These are phyloP conservation scores for Chalciporus sp. DNA, from an alignment of 1,284 basidiomycete species.

Conservation along the genomic window DNA sequence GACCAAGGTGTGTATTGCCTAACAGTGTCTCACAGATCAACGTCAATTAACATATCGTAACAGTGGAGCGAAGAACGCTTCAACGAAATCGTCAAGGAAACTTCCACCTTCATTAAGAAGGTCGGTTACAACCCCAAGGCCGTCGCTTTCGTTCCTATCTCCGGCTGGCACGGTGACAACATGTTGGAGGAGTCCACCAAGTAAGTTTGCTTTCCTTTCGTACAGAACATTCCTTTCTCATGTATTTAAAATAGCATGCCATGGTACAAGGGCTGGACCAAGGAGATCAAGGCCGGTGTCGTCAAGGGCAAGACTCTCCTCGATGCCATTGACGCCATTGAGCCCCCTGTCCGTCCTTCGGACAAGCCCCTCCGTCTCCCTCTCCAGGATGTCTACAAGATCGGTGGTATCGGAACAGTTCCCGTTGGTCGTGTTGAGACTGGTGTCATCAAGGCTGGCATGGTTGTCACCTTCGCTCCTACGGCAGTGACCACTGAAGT, in stretches of 20 bases:
- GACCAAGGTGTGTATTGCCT: constrained; percentile 65
- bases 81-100: constrained; percentile 99
- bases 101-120: constrained; percentile 99
- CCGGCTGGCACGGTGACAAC: constrained; percentile 99
- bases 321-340: constrained; percentile 99
- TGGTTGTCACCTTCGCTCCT: constrained; percentile 98
- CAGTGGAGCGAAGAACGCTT: constrained; percentile 99
- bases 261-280: constrained; percentile 99
- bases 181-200: constrained; percentile 98
- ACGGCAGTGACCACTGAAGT: constrained; percentile 99
- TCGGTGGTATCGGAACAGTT: constrained; percentile 99
- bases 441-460: constrained; percentile 99
- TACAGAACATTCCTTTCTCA: constrained; percentile 4
- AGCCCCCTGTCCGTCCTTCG: constrained; percentile 94
- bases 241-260: constrained; percentile 75
- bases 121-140: constrained; percentile 99
- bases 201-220: constrained; percentile 46
- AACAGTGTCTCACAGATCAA: neutral
- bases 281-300: constrained; percentile 92
- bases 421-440: constrained; percentile 99
- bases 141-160: constrained; percentile 99
- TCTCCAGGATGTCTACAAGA: constrained; percentile 99
- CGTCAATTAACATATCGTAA: constrained; percentile 15
- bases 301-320: constrained; percentile 99
- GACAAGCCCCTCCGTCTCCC: constrained; percentile 99